A percentile compares a stretch with the other conserved stretches of the same genome.
Conservation (phyloP, 1,139 yeast species). For the Suhomyces wounanorum region DNA sequence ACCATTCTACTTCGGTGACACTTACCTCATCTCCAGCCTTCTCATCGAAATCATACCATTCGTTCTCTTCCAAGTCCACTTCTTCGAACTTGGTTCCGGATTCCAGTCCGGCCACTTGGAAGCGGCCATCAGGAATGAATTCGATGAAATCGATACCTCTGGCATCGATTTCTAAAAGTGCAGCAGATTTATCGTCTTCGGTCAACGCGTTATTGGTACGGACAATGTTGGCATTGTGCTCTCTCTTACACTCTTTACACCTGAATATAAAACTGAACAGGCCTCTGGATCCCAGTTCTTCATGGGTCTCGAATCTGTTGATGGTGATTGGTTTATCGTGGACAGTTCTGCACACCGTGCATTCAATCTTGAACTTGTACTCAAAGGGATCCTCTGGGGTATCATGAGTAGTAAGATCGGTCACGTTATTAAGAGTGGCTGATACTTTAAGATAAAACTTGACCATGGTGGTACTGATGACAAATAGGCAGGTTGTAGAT, state of each 20-base stretch:
- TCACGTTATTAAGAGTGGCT: slow-evolving; percentile 66
- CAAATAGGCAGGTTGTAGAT: not conserved
- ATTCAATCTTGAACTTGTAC: slow-evolving; percentile 69
- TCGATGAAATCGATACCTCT: slow-evolving; percentile 78
- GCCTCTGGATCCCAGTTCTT: slow-evolving; percentile 73
- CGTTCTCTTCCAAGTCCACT: slow-evolving; percentile 75
- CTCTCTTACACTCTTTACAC: slow-evolving; percentile 65
- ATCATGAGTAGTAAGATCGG: slow-evolving; percentile 66
- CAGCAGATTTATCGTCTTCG: slow-evolving; percentile 35
- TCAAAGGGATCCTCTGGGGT: slow-evolving; percentile 64
- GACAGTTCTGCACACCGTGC: slow-evolving; percentile 77
- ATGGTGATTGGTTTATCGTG: slow-evolving; percentile 77
- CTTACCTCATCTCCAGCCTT: slow-evolving; percentile 79
- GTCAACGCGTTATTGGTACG: slow-evolving; percentile 35
- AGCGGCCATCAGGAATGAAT: slow-evolving; percentile 70
- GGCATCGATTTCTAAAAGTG: slow-evolving; percentile 71
- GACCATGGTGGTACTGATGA: slow-evolving; percentile 29
- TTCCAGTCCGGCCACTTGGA: slow-evolving; percentile 60
- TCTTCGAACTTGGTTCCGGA: slow-evolving; percentile 56
- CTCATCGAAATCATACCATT: slow-evolving; percentile 97
- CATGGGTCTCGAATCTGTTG: slow-evolving; percentile 62
- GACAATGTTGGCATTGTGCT: slow-evolving; percentile 40
- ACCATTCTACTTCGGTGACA: slow-evolving; percentile 71
- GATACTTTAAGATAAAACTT: slow-evolving; percentile 49
- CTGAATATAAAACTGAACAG: slow-evolving; percentile 82